A percentile compares a stretch with the other conserved stretches of the same genome.
Conservation (phyloP, 148 eudicot genomes). For the Heliosperma pusillum region DNA sequence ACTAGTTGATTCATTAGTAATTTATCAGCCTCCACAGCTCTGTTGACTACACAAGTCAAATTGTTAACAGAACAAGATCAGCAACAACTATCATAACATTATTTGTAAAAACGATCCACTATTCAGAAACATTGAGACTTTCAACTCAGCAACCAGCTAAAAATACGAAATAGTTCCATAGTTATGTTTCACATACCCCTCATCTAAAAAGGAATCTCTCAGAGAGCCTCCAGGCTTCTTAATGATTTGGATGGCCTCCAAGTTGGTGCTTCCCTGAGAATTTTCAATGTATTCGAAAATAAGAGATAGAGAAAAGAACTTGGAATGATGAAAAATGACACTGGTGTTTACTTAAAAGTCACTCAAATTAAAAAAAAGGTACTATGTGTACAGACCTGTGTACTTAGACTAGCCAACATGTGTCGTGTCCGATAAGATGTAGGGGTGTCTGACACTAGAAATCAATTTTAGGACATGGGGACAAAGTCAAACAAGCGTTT, state of each 20-base stretch:
- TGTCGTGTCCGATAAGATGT: background rate
- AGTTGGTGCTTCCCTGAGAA: constrained; percentile 93
- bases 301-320: background rate
- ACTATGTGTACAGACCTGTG: background rate
- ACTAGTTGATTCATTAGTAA: background rate
- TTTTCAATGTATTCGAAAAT: constrained; percentile 10
- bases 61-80: background rate
- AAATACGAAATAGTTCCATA: background rate
- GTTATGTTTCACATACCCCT: constrained; percentile 50
- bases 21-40: background rate
- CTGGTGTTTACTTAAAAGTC: too few species aligned
- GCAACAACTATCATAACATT: background rate
- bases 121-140: background rate
- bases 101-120: background rate
- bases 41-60: background rate
- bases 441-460: background rate
- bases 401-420: background rate
- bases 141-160: background rate
- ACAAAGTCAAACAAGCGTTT: background rate
- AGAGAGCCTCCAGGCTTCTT: constrained; percentile 98
- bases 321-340: background rate
- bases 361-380: too few species aligned
- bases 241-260: constrained; percentile 93
- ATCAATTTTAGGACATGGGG: background rate
- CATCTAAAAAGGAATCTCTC: constrained; percentile 88